Conservation (phyloP, 306 rosid genomes). For the Medicago ruthenica region DNA sequence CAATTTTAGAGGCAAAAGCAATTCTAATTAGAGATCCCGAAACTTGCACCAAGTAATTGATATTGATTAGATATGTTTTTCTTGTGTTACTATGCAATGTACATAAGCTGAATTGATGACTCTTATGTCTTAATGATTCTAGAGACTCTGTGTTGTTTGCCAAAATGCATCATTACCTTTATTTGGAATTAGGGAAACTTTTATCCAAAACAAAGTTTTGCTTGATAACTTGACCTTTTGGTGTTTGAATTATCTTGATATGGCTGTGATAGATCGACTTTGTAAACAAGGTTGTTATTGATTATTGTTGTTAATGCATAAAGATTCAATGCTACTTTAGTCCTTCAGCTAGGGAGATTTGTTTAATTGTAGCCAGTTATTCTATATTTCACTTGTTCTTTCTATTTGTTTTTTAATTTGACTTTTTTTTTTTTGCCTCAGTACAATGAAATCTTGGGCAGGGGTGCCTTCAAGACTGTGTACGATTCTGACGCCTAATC, state of each 20-base stretch:
- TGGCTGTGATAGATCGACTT: not conserved
- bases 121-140: not conserved
- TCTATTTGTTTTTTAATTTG: slow-evolving; percentile 28
- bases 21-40: not conserved
- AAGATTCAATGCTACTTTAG: slow-evolving; percentile 4
- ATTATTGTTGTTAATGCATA: slow-evolving; percentile 11
- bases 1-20: not conserved
- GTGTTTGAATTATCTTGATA: slow-evolving; percentile 4
- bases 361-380: slow-evolving; percentile 22
- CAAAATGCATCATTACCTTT: not conserved
- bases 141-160: not conserved
- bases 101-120: slow-evolving; percentile 17
- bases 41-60: not conserved
- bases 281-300: not conserved
- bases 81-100: not conserved
- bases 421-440: slow-evolving; percentile 55
- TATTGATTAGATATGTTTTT: slow-evolving; percentile 18
- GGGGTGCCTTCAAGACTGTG: slow-evolving; percentile 98
- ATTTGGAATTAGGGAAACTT: not conserved
- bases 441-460: slow-evolving; percentile 89
- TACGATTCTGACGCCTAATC: slow-evolving; percentile 59
- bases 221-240: not conserved
- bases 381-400: slow-evolving; percentile 42
- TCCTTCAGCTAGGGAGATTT: not conserved
- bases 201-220: slow-evolving; percentile 13